These are phyloP conservation scores for Acanthamoeba lugdunensis DNA, from an alignment of 208 protist species.

Conservation along the genomic window DNA sequence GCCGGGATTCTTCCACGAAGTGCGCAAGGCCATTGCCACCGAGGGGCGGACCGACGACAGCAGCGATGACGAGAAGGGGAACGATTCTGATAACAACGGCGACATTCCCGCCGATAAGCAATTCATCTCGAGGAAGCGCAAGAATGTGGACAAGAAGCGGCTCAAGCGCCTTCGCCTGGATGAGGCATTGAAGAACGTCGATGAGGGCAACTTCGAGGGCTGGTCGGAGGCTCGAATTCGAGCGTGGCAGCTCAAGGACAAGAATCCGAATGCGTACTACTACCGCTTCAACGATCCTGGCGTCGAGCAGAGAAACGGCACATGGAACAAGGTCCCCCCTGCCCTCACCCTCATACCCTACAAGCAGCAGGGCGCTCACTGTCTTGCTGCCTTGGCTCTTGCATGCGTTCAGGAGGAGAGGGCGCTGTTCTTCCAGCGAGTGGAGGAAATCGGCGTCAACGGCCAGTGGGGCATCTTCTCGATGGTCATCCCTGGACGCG, in stretches of 20 bases:
- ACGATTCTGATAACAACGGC: constrained; percentile 28
- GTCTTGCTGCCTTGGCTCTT: neutral
- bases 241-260: constrained; percentile 76
- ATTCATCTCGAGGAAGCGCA: constrained; percentile 64
- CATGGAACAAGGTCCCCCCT: constrained; percentile 72
- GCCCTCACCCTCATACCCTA: neutral
- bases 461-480: constrained; percentile 87
- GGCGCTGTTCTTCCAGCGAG: constrained; percentile 78
- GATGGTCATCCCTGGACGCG: constrained; percentile 85
- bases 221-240: constrained; percentile 81
- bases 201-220: constrained; percentile 72
- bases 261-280: constrained; percentile 86
- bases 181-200: constrained; percentile 70
- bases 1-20: constrained; percentile 14
- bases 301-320: constrained; percentile 78
- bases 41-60: neutral
- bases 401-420: constrained; percentile 74
- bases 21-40: constrained; percentile 51
- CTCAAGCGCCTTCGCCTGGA: constrained; percentile 69
- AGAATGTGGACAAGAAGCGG: constrained; percentile 17
- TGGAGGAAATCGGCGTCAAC: constrained; percentile 81
- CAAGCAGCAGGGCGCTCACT: neutral
- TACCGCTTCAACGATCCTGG: constrained; percentile 86
- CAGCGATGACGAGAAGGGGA: constrained; percentile 25
- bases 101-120: constrained; percentile 42